Percentiles rank a stretch among this genome's conserved stretches.
Evolutionary conservation across 495 filamentous ascomycete species (phyloP).

Genomic region (Aspergillus ostianus): DNA sequence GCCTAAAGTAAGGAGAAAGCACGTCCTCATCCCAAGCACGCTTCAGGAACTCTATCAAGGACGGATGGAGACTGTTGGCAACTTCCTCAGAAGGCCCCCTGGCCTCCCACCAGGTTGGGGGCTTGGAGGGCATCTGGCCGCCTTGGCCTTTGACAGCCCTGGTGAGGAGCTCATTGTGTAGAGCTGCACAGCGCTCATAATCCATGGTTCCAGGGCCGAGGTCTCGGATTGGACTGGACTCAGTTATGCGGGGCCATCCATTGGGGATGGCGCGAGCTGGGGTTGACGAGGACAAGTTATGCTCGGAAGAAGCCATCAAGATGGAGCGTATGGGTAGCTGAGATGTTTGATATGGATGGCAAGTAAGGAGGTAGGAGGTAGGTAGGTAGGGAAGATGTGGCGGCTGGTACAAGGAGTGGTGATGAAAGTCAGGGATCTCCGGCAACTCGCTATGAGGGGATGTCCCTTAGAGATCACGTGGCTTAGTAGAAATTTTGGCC

Average conservation of each 20-base stretch:
- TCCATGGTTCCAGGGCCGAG: constrained; percentile 12
- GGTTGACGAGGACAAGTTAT: constrained; percentile 10
- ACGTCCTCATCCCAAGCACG: constrained; percentile 12
- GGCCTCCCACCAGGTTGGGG: constrained; percentile 12
- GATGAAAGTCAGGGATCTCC: constrained; percentile 6
- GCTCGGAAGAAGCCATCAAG: constrained; percentile 9
- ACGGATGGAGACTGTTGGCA: constrained; percentile 4
- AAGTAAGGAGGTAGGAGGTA: constrained; percentile 1
- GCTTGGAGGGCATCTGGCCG: constrained; percentile 8
- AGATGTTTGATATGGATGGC: constrained; percentile 1
- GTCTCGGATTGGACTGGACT: constrained; percentile 14
- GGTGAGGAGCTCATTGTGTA: constrained; percentile 14
- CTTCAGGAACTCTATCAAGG: constrained; percentile 12
- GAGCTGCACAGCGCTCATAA: constrained; percentile 19
- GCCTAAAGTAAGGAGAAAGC: not conserved
- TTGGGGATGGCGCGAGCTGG: constrained; percentile 5
- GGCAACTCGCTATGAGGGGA: constrained; percentile 7
- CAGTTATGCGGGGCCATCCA: constrained; percentile 15
- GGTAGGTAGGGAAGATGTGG: not conserved
- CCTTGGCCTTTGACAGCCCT: constrained; percentile 6
- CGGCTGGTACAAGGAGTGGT: constrained; percentile 1
- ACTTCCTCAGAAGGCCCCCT: constrained; percentile 2
- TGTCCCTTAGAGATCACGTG: constrained; percentile 1
- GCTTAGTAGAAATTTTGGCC: constrained; percentile 1
- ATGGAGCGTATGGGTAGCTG: constrained; percentile 9